Evolutionary conservation across 2,329 filamentous ascomycete species (phyloP), one percentile per base, ranked within the genome.

Genomic region (Paradendryphiella salina): DNA sequence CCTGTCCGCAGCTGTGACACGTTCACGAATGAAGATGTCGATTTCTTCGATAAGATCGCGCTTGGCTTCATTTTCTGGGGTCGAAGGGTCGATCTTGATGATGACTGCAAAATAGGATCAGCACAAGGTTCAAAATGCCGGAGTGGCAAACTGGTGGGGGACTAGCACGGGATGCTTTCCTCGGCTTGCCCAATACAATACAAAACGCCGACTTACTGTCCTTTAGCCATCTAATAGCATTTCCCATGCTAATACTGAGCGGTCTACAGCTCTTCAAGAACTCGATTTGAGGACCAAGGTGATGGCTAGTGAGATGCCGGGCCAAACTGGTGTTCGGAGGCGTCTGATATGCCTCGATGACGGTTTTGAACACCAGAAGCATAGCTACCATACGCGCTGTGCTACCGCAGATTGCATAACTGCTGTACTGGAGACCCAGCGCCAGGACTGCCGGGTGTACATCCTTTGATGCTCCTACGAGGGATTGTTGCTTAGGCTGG

Each of bases 161-260:
- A 15, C 4, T 33, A 33, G 39, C 33, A 29, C 17, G 15, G 4
- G 2, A 26, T 21, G 15, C 17, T 32, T 14, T 28, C 9, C 3
- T 31, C 15, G 23, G 13, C 11, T 23, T n/a, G 7, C 20, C 21
- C 28, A 28, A 8, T 5, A 6, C 15, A 14, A 44, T 26, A 21
- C 4, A 26, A 39, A 46, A 51, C 10, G 4, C n/a, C 28, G 31
- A 49, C 59, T 59, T 59, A 68, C 64, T 54, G 39, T 96, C 84
- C 78, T 99, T 99, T 41, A 99, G 82, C 81, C 91, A 93, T 46
- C 94, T 85, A 69, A 99, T 96, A 29, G 91, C 91, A 72, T 97
- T 99, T 54, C 94, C 94, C 86, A 97, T 96, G 56, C 90, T 90
- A 74, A 96, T 94, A 60, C 90, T 95, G 76, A 99, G 89, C 28